phyloP scores from a whole-genome alignment of 2,329 filamentous ascomycete genomes.

The Lecanicillium sp. region DNA sequence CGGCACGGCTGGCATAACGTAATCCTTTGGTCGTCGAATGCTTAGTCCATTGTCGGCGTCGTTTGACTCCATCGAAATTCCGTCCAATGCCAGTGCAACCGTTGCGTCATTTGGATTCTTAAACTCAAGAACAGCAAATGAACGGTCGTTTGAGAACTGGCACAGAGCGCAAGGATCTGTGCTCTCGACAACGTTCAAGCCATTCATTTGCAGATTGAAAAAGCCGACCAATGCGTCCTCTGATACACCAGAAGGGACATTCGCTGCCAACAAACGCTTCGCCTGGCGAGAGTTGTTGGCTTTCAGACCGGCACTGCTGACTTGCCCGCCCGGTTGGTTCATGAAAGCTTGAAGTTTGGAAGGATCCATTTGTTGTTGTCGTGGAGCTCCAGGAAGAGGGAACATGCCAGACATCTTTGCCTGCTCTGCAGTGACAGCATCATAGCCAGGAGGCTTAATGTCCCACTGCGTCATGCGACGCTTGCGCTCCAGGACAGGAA shows the following conservation, averaged over 20 bases:
- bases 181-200: slow-evolving; percentile 82
- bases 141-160: slow-evolving; percentile 69
- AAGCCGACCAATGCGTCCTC: slow-evolving; percentile 74
- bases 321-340: slow-evolving; percentile 70
- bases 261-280: slow-evolving; percentile 83
- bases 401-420: slow-evolving; percentile 99
- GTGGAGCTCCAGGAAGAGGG: slow-evolving; percentile 86
- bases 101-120: slow-evolving; percentile 82
- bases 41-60: slow-evolving; percentile 57
- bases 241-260: slow-evolving; percentile 63
- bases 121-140: slow-evolving; percentile 87
- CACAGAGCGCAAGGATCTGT: slow-evolving; percentile 78
- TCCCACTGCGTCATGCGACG: slow-evolving; percentile 97
- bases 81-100: slow-evolving; percentile 81
- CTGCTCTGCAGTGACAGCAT: slow-evolving; percentile 96
- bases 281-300: slow-evolving; percentile 89
- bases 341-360: slow-evolving; percentile 92
- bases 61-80: slow-evolving; percentile 75
- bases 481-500: slow-evolving; percentile 77
- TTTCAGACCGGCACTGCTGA: slow-evolving; percentile 72
- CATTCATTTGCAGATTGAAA: slow-evolving; percentile 95
- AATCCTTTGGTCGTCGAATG: slow-evolving; percentile 88
- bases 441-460: slow-evolving; percentile 96
- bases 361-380: slow-evolving; percentile 92
- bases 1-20: slow-evolving; percentile 77